Base-by-base conservation (phyloP, 2,329 filamentous ascomycete genomes). In the Pseudogymnoascus sp. region DNA sequence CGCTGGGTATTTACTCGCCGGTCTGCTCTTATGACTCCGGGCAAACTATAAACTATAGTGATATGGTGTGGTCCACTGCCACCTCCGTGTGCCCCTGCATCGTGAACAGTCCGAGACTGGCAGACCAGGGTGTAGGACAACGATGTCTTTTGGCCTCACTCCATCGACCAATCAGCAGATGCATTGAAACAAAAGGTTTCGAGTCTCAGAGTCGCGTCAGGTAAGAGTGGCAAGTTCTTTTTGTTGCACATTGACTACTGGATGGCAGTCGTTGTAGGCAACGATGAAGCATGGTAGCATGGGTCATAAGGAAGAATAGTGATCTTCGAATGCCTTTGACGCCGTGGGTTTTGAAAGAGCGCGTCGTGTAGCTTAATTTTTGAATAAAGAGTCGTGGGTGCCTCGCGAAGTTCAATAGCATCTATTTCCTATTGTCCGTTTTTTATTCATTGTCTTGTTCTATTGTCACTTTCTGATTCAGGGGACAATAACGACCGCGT, bases 401-500 rank as follows among this genome's bases (percentile, higher is more conserved):
- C 48, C 48, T 33, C 29, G 48, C 48, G 48, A 33, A 55, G 27
- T 55, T 55, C 7, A 55, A 55, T 31, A 55, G 29, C 29, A 33
- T 55, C 48, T 27, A 21, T 55, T 55, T 55, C 48, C 48, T 55
- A 55, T 55, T 55, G 48, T 48, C 25, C 25, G 21, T 15, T 48
- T 48, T 48, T 4, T 15, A 48, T 48, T 48, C 42, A 48, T 48
- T 48, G 42, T 48, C 42, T 48, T 29, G 42, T 25, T 29, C 42
- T 29, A 29, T 48, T 48, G 42, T 48, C 25, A 18, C 42, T 15
- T 48, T 48, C 29, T 13, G 18, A 15, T 55, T 21, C 48, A 33
- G 29, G 48, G 48, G 48, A 55, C 48, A 55, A 55, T 55, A 55
- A 55, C 48, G 48, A 55, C n/a, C 33, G 48, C 33, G n/a, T 33